Conservation (phyloP, 106 monocot species). For the Hemerocallis citrina region DNA sequence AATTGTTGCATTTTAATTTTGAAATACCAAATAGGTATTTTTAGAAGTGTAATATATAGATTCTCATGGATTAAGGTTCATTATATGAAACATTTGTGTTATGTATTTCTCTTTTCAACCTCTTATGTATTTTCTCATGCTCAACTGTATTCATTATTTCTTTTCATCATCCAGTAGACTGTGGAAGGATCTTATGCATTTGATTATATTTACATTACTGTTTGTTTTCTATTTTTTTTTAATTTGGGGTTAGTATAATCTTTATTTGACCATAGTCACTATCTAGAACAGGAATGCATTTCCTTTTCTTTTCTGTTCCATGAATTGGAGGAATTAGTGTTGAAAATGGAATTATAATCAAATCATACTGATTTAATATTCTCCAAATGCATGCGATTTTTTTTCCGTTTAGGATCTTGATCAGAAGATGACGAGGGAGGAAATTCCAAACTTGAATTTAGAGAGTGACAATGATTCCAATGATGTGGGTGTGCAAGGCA, state of each 20-base stretch:
- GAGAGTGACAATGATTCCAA: background rate
- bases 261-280: background rate
- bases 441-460: background rate
- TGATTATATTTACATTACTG: background rate
- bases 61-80: too few relatives aligned
- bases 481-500: background rate
- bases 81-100: too few relatives aligned
- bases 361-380: background rate
- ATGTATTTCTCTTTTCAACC: too few relatives aligned
- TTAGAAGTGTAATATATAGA: too few relatives aligned
- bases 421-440: background rate
- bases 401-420: background rate
- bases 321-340: background rate
- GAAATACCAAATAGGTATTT: too few relatives aligned
- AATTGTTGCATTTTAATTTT: too few relatives aligned
- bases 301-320: background rate
- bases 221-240: background rate
- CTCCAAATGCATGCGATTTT: background rate
- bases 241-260: too few relatives aligned
- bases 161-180: background rate
- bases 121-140: too few relatives aligned
- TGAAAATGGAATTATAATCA: background rate
- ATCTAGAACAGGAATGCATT: background rate
- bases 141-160: too few relatives aligned
- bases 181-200: background rate